phyloP scores from a whole-genome alignment of 2,329 filamentous ascomycete genomes.

The Xylariaceae sp. region DNA sequence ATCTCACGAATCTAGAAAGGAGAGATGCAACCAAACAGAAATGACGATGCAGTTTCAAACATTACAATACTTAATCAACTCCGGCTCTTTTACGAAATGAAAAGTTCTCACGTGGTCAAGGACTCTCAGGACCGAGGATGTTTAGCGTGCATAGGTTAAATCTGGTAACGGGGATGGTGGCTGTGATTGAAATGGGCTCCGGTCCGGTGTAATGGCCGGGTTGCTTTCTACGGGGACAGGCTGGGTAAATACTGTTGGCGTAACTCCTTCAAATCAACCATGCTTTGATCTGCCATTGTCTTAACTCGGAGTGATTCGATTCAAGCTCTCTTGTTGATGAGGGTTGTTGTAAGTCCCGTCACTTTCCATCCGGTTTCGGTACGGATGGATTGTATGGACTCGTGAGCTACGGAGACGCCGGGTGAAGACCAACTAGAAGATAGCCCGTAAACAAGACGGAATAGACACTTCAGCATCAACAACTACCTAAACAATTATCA shows the following conservation, averaged over 20 bases:
- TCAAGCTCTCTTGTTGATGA: neutral
- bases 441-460: too few species aligned
- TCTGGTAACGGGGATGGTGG: slow-evolving; percentile 1
- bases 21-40: slow-evolving; percentile 1
- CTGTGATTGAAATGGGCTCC: neutral
- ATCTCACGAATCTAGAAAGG: slow-evolving; percentile 11
- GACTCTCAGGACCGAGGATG: neutral
- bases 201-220: neutral
- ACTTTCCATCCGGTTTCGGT: neutral
- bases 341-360: too few species aligned
- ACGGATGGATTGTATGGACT: neutral
- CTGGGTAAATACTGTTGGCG: neutral
- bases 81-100: slow-evolving; percentile 2
- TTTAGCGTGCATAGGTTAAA: neutral
- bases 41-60: neutral
- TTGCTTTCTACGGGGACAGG: neutral
- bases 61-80: neutral
- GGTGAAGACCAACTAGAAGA: too few species aligned
- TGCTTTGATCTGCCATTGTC: neutral
- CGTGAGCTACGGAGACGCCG: too few species aligned
- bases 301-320: neutral
- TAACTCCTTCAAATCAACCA: neutral
- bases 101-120: slow-evolving; percentile 2
- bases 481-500: too few species aligned
- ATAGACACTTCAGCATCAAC: too few species aligned